Conservation (phyloP, 148 eudicot genomes). For the Camellia granthamiana region DNA sequence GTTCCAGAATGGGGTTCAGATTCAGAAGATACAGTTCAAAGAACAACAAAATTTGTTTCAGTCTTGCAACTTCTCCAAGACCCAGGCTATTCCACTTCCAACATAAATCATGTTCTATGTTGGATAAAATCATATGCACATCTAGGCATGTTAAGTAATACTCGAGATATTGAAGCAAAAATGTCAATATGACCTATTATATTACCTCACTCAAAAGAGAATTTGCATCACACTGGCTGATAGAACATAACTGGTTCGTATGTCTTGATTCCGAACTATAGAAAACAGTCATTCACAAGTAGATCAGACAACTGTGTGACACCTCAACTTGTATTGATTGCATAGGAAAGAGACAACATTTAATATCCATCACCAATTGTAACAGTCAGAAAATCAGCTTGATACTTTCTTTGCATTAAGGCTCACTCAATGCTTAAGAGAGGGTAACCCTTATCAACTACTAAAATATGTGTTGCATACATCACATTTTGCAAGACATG, state of each 20-base stretch:
- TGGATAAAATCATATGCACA: not conserved
- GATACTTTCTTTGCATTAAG: not conserved
- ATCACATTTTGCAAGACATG: not conserved
- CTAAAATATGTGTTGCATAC: not conserved
- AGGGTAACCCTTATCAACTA: not conserved
- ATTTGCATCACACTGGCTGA: constrained; percentile 69
- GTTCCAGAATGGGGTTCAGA: not conserved
- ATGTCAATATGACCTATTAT: not conserved
- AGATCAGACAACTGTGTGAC: constrained; percentile 9
- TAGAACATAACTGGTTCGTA: constrained; percentile 72
- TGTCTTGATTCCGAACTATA: constrained; percentile 58
- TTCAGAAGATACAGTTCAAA: not conserved
- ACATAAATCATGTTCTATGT: too few species aligned
- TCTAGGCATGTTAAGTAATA: not conserved
- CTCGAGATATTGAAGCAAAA: not conserved
- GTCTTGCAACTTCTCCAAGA: not conserved
- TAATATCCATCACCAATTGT: not conserved
- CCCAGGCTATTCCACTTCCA: not conserved
- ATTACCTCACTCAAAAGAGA: constrained; percentile 74
- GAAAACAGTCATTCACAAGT: constrained; percentile 13
- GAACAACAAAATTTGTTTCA: not conserved
- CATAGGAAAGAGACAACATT: not conserved
- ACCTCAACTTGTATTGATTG: not conserved
- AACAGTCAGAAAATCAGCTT: not conserved
- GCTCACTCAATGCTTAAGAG: not conserved